Evolutionary conservation across 202 grass and related monocot species (phyloP).

Genomic region (Thinopyrum obtusiflorum): DNA sequence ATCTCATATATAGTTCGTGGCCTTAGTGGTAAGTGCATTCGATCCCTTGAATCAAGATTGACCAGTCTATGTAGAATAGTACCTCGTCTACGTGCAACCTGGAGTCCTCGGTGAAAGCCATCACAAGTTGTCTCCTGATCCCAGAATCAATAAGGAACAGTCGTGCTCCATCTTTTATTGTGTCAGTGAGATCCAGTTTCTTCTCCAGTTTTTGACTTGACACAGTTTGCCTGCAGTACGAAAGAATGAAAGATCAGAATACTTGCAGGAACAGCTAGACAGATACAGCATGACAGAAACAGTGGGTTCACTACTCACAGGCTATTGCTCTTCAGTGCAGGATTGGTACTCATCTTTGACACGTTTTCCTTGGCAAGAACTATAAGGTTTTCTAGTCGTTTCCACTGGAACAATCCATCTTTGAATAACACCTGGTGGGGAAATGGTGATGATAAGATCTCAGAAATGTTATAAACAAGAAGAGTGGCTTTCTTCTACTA

Average conservation of each 20-base stretch:
- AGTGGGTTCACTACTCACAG: constrained; percentile 42
- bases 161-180: constrained; percentile 95
- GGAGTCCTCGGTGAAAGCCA: constrained; percentile 95
- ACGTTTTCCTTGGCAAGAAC: constrained; percentile 98
- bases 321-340: constrained; percentile 72
- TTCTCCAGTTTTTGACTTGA: constrained; percentile 47
- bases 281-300: background rate
- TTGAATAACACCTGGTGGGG: constrained; percentile 83
- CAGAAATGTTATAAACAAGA: constrained; percentile 1
- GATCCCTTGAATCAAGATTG: background rate
- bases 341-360: constrained; percentile 81
- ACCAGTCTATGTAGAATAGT: constrained; percentile 18
- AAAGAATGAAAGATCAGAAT: constrained; percentile 1
- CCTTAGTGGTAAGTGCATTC: background rate
- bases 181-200: constrained; percentile 89
- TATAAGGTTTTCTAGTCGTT: constrained; percentile 95
- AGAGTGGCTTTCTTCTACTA: background rate
- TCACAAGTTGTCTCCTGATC: constrained; percentile 84
- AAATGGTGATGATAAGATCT: background rate
- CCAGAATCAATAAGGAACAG: constrained; percentile 86
- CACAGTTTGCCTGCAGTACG: constrained; percentile 53
- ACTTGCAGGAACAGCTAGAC: constrained; percentile 4
- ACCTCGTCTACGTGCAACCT: constrained; percentile 96
- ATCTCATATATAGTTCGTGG: background rate
- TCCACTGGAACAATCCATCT: constrained; percentile 96